Conservation (phyloP, 176 grass and related monocot species). For the Oryza officinalis region DNA sequence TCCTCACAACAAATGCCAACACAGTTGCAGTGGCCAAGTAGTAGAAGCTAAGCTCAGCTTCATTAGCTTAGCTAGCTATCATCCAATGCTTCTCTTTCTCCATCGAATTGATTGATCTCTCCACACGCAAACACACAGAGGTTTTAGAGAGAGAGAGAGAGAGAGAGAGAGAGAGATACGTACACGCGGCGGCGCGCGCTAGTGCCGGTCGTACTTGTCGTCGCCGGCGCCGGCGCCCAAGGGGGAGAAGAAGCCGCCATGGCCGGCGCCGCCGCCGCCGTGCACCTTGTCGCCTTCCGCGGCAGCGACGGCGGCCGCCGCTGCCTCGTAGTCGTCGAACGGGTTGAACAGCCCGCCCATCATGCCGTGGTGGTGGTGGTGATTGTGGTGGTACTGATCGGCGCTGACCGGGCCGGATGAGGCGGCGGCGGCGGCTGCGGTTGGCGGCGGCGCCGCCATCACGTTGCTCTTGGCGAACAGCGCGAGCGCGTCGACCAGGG, state of each 20-base stretch:
- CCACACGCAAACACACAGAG: neutral
- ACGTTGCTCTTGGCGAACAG: conserved; percentile 51
- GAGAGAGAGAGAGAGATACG: neutral
- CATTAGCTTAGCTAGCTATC: neutral
- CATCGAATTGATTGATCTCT: neutral
- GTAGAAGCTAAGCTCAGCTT: conserved; percentile 15
- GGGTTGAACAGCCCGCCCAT: conserved; percentile 47
- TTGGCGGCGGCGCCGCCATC: neutral
- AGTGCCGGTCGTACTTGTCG: conserved; percentile 49
- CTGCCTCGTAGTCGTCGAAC: conserved; percentile 46
- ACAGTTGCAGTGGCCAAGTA: conserved; percentile 38
- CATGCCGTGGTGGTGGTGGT: conserved; percentile 18
- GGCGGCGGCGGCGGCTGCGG: neutral
- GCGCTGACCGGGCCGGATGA: conserved; percentile 3
- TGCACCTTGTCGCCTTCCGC: conserved; percentile 33
- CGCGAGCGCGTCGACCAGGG: conserved; percentile 48
- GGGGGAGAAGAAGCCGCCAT: conserved; percentile 50
- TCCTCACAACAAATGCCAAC: conserved; percentile 34
- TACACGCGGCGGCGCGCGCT: neutral
- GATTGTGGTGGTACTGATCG: conserved; percentile 22
- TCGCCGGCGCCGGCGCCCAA: conserved; percentile 24
- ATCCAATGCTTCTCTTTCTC: conserved; percentile 19
- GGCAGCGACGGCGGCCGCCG: neutral
- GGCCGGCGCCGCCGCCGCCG: conserved; percentile 14
- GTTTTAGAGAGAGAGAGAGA: neutral